phyloP scores from a whole-genome alignment of 2,329 filamentous ascomycete genomes.

The Furcasterigmium furcatum region DNA sequence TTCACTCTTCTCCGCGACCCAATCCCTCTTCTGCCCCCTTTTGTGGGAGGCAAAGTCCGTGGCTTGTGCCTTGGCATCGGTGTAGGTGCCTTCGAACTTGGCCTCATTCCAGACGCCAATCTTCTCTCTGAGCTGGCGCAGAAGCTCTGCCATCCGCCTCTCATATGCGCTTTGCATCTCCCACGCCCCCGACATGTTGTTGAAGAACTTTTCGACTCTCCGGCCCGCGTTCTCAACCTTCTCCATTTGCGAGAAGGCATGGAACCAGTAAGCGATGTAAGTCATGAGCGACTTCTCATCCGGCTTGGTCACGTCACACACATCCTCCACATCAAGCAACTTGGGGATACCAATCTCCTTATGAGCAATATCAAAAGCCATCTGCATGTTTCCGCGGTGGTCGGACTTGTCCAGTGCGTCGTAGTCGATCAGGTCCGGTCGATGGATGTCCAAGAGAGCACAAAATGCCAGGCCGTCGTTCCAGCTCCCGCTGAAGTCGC shows the following conservation, averaged over 20 bases:
- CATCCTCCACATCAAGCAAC: conserved; percentile 94
- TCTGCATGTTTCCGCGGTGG: conserved; percentile 94
- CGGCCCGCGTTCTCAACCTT: conserved; percentile 96
- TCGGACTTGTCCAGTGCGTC: conserved; percentile 91
- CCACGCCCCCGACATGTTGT: conserved; percentile 98
- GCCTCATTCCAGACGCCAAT: conserved; percentile 73
- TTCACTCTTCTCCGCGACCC: conserved; percentile 98
- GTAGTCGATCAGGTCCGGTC: conserved; percentile 95
- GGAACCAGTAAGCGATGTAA: conserved; percentile 99
- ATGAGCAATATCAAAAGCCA: conserved; percentile 93
- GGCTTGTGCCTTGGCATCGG: conserved; percentile 86
- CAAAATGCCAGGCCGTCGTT: conserved; percentile 97
- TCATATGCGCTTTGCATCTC: conserved; percentile 99
- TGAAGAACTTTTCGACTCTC: conserved; percentile 96
- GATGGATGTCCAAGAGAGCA: conserved; percentile 92
- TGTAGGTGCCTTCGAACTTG: conserved; percentile 86
- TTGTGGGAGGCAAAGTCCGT: conserved; percentile 85
- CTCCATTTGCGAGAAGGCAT: conserved; percentile 98
- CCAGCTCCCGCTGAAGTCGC: conserved; percentile 95
- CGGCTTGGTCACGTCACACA: conserved; percentile 92
- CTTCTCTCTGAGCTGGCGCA: conserved; percentile 72
- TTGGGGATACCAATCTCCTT: conserved; percentile 97
- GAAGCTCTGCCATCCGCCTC: conserved; percentile 78
- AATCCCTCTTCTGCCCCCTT: conserved; percentile 82
- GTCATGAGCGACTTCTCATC: conserved; percentile 98